Percentiles rank a stretch among this genome's conserved stretches.
Evolutionary conservation across 257 asterid species (phyloP).

Genomic region (Plectranthus barbatus): DNA sequence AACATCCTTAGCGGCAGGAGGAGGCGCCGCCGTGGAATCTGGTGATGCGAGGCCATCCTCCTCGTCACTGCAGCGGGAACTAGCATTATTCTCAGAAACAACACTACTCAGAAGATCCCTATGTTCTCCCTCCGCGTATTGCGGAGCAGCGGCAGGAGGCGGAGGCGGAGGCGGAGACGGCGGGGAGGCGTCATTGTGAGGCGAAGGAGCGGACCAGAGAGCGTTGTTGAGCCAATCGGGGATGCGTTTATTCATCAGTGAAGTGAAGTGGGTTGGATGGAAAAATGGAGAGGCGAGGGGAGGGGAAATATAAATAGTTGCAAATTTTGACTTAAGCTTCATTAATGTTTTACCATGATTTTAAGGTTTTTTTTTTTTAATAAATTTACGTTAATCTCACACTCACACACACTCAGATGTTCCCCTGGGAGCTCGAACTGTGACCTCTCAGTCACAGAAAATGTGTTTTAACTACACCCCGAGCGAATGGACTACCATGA

Average conservation of each 20-base stretch:
- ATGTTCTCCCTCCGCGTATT: slow-evolving; percentile 26
- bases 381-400: too few species aligned
- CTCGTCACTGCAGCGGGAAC: slow-evolving; percentile 33
- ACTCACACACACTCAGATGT: too few species aligned
- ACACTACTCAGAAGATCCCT: slow-evolving; percentile 50
- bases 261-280: background rate
- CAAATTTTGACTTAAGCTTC: too few species aligned
- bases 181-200: slow-evolving; percentile 23
- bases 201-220: slow-evolving; percentile 55
- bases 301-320: too few species aligned
- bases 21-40: slow-evolving; percentile 19
- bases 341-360: too few species aligned
- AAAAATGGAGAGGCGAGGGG: background rate
- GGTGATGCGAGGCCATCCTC: slow-evolving; percentile 39
- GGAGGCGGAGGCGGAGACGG: slow-evolving; percentile 32
- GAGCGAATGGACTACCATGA: too few species aligned
- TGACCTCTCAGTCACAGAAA: too few species aligned
- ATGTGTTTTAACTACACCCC: too few species aligned
- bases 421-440: too few species aligned
- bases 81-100: slow-evolving; percentile 18
- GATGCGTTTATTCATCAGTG: slow-evolving; percentile 35
- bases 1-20: slow-evolving; percentile 44
- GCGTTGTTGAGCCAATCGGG: slow-evolving; percentile 87
- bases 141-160: slow-evolving; percentile 21
- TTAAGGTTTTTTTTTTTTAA: too few species aligned